phyloP scores from a whole-genome alignment of 148 eudicot species.

The Persicaria maculosa region DNA sequence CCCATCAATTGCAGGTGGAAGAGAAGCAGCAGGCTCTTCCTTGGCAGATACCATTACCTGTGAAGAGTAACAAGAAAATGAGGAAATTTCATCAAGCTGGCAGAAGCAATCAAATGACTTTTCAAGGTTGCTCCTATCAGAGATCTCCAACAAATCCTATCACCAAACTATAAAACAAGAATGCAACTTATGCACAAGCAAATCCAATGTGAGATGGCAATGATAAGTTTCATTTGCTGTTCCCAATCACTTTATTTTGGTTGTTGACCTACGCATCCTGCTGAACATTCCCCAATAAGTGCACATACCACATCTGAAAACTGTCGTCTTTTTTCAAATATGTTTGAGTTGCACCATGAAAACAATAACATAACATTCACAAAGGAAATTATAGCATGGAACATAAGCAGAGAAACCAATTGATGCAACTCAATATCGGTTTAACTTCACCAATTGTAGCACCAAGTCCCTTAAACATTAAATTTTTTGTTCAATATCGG shows the following conservation, averaged over 20 bases:
- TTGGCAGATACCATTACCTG: conserved; percentile 93
- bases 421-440: too few relatives aligned
- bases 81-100: neutral
- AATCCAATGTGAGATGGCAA: neutral
- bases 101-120: neutral
- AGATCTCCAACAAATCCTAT: neutral
- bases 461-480: neutral
- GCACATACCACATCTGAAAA: conserved; percentile 3
- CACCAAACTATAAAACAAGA: neutral
- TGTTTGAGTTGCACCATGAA: neutral
- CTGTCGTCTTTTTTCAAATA: neutral
- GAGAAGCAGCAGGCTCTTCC: conserved; percentile 75
- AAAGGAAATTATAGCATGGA: neutral
- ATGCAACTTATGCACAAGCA: neutral
- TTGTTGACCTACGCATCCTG: neutral
- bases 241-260: neutral
- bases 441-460: neutral
- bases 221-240: neutral
- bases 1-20: conserved; percentile 88
- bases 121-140: neutral
- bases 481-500: neutral
- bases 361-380: neutral
- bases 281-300: neutral
- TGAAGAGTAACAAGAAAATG: conserved; percentile 3
- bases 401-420: neutral